Conservation (phyloP, 148 eudicot species). For the Nepenthes gracilis region DNA sequence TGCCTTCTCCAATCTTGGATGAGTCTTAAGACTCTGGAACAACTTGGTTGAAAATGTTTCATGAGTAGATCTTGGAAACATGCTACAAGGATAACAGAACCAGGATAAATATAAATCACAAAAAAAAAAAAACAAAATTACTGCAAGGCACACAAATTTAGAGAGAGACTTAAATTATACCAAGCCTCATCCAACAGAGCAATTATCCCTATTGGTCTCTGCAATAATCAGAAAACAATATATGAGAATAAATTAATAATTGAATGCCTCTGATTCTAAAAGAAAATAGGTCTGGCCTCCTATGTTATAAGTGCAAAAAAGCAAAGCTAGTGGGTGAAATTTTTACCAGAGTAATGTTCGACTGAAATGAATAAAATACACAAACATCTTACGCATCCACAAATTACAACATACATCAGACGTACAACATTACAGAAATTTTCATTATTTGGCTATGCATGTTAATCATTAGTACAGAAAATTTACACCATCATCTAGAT, state of each 20-base stretch:
- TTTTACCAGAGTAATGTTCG: too few species aligned
- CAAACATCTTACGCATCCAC: too few species aligned
- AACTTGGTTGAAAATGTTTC: conserved; percentile 85
- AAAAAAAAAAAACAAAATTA: neutral
- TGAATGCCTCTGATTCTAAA: too few species aligned
- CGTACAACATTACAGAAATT: too few species aligned
- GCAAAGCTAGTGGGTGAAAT: neutral
- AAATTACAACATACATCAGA: too few species aligned
- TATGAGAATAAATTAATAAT: conserved; percentile 4
- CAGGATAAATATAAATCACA: conserved; percentile 6
- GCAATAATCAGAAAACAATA: conserved; percentile 19
- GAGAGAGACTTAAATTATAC: conserved; percentile 26
- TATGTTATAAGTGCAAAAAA: neutral
- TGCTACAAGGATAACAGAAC: conserved; percentile 38
- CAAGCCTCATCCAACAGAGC: conserved; percentile 97
- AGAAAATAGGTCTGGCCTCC: too few species aligned
- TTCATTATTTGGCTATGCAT: too few species aligned
- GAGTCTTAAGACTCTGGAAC: conserved; percentile 67
- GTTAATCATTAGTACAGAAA: too few species aligned
- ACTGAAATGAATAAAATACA: too few species aligned
- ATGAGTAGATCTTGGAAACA: conserved; percentile 98
- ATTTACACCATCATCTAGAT: too few species aligned
- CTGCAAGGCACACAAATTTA: conserved; percentile 16
- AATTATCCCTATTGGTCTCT: conserved; percentile 96
- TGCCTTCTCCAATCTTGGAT: conserved; percentile 78